phyloP scores from a whole-genome alignment of 768 basidiomycete species.

The Phanerodontia chrysosporium region DNA sequence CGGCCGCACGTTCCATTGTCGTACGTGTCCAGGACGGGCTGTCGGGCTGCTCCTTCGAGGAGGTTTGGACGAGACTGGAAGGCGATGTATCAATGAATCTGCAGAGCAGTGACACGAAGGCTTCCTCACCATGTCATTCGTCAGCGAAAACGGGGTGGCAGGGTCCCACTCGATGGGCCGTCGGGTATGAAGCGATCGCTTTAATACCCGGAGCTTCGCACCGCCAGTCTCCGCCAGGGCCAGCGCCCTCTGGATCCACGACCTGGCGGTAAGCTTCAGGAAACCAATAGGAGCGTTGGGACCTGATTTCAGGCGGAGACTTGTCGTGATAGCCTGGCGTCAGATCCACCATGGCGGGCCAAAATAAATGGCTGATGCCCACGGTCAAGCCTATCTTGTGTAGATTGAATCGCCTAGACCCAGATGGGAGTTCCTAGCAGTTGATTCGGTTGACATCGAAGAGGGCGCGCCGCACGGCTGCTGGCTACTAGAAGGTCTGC shows the following conservation, averaged over 20 bases:
- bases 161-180: neutral
- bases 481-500: neutral
- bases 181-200: neutral
- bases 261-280: neutral
- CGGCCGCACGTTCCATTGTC: neutral
- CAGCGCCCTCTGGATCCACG: neutral
- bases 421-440: neutral
- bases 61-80: neutral
- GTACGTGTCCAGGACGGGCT: neutral
- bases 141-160: neutral
- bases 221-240: neutral
- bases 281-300: neutral
- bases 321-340: neutral
- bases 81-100: neutral
- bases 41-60: neutral
- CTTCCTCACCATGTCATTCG: conserved; percentile 1
- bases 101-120: neutral
- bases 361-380: neutral
- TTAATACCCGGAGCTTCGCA: conserved; percentile 1
- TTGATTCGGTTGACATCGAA: neutral
- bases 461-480: neutral
- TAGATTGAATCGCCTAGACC: neutral
- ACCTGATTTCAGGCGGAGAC: neutral
- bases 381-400: conserved; percentile 3
- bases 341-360: neutral